Base-by-base conservation (phyloP, 2,329 filamentous ascomycete species). In the Xylariomycetidae sp. region DNA sequence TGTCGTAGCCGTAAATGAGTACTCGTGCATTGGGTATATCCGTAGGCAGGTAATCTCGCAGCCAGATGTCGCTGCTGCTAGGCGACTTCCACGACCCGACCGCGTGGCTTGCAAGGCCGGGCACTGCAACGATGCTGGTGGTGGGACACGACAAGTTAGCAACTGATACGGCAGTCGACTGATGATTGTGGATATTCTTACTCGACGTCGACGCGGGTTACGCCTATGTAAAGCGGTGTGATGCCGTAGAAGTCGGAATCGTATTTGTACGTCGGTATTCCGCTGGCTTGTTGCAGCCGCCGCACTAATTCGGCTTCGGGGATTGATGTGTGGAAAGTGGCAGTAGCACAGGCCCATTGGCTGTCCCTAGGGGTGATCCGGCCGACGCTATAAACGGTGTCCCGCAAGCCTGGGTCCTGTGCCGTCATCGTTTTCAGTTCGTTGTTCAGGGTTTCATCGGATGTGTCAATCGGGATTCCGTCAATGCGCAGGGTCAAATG, bases 1-100 rank as follows among this genome's bases (percentile, higher is more conserved):
- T 53, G 36, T 59, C 40, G 29, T 58, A 58, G 9, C 56, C 54
- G 30, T 57, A 59, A 14, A 54, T 16, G 4, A 59, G 28, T 2
- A 58, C 34, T 14, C 53, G 45, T 18, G 39, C 36, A 2, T 44
- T 41, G 2, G 42, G 40, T 3, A 56, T 7, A 6, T 50, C 45
- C 3, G 27, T 5, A 1, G 51, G 46, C 4, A 59, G 43, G 16
- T 38, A 56, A 28, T 58, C 53, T 10, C 51, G 44, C 11, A 58
- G 33, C 56, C 52, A 58, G 29, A 58, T 36, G 6, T 55, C 33
- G 11, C 50, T 28, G 10, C 41, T 42, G 13, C 22, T 32, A 11
- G 38, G 32, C 3, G 50, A 45, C 34, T 51, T 58, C 48, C 49
- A 59, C 5, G 50, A 53, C 5, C 50, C 48, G 15, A 59, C 31